These are phyloP conservation scores for Boletus insuetus DNA, from an alignment of 768 basidiomycete species.

Conservation along the genomic window DNA sequence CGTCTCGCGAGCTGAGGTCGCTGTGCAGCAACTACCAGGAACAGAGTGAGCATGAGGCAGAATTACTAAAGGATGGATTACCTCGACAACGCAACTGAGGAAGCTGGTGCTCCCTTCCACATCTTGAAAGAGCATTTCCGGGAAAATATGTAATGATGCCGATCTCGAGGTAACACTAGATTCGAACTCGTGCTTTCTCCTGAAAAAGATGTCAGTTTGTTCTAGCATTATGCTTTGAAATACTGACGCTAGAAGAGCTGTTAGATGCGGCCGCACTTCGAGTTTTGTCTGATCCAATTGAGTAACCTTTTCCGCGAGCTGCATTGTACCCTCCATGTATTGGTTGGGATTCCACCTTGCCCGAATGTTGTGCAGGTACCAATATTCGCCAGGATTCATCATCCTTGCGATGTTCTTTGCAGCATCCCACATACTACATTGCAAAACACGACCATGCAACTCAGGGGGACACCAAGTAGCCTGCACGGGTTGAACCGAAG, in stretches of 20 bases:
- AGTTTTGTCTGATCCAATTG: conserved; percentile 42
- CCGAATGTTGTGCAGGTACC: conserved; percentile 51
- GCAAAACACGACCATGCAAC: conserved; percentile 46
- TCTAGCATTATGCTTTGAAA: not conserved
- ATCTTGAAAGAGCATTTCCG: conserved; percentile 48
- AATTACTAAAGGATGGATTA: conserved; percentile 22
- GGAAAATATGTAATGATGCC: conserved; percentile 32
- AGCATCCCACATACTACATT: conserved; percentile 57
- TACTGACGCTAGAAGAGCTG: conserved; percentile 51
- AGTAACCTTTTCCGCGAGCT: conserved; percentile 40
- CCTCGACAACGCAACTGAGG: conserved; percentile 61
- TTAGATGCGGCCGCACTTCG: conserved; percentile 37
- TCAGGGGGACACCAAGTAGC: conserved; percentile 47
- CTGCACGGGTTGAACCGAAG: conserved; percentile 31
- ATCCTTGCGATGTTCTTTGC: conserved; percentile 40
- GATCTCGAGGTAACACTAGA: conserved; percentile 20
- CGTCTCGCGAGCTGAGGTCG: conserved; percentile 30
- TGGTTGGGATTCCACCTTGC: conserved; percentile 39
- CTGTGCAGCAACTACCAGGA: conserved; percentile 45
- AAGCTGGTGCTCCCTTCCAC: conserved; percentile 39
- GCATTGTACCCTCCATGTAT: conserved; percentile 53
- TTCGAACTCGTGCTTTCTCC: conserved; percentile 47
- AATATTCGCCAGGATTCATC: conserved; percentile 52
- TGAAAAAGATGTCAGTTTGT: conserved; percentile 22
- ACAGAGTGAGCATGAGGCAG: not conserved